These are phyloP conservation scores for Cornus florida DNA, from an alignment of 148 eudicot species.

Conservation along the genomic window DNA sequence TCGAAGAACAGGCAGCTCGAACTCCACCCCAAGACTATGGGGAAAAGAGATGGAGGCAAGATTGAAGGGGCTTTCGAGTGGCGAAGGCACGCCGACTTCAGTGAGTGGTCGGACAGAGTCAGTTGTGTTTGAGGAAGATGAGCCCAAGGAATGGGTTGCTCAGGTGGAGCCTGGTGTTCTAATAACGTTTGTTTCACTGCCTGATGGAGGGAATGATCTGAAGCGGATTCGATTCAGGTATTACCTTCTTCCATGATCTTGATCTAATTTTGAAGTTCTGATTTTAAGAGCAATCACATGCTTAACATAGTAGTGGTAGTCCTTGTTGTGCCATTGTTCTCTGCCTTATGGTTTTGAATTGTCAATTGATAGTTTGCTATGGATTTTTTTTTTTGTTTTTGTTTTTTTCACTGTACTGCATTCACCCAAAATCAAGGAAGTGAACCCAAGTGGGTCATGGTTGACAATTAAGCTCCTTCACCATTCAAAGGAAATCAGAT, in stretches of 20 bases:
- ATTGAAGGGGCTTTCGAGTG: constrained; percentile 72
- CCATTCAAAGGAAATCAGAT: not conserved
- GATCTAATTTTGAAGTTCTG: constrained; percentile 24
- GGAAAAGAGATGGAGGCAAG: constrained; percentile 77
- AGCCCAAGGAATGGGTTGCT: constrained; percentile 95
- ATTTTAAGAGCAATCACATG: constrained; percentile 28
- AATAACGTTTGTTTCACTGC: constrained; percentile 85
- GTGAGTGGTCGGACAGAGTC: constrained; percentile 81
- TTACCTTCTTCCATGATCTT: constrained; percentile 13
- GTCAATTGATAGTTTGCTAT: not conserved
- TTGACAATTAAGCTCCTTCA: not conserved
- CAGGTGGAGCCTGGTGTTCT: constrained; percentile 98
- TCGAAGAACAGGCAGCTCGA: constrained; percentile 56
- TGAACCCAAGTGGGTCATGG: constrained; percentile 32
- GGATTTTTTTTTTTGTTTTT: too few relatives aligned
- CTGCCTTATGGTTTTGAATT: constrained; percentile 18
- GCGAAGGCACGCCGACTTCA: constrained; percentile 81
- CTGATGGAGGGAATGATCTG: constrained; percentile 83
- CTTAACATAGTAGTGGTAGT: constrained; percentile 7
- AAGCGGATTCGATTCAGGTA: constrained; percentile 95
- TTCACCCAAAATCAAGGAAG: constrained; percentile 35
- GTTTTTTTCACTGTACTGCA: too few relatives aligned
- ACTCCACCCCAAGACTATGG: constrained; percentile 53
- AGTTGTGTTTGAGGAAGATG: constrained; percentile 78
- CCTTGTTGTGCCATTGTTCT: constrained; percentile 8